These are phyloP conservation scores for Agaricus subrufescens DNA, from an alignment of 768 basidiomycete genomes.

Conservation along the genomic window DNA sequence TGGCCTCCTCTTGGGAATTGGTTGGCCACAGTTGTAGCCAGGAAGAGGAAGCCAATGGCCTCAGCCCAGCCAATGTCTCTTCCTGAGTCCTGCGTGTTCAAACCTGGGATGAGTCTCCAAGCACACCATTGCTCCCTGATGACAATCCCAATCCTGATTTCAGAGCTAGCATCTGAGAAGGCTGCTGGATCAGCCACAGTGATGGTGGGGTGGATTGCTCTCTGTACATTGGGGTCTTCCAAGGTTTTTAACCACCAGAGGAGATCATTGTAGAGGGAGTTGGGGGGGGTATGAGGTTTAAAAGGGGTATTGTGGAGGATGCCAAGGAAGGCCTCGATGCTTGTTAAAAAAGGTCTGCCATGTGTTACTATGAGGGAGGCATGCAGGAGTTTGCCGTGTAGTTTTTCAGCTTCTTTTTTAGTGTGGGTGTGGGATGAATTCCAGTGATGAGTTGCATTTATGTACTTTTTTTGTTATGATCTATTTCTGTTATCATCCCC, in stretches of 20 bases:
- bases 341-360: not conserved
- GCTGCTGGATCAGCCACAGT: too few relatives aligned
- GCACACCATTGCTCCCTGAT: conserved; percentile 3
- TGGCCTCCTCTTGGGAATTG: not conserved
- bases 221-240: conserved; percentile 13
- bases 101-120: conserved; percentile 20
- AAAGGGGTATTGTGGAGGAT: conserved; percentile 23
- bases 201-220: not conserved
- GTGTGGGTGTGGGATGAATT: conserved; percentile 1
- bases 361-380: not conserved
- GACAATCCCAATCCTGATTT: too few relatives aligned
- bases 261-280: conserved; percentile 14
- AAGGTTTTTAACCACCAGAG: conserved; percentile 24
- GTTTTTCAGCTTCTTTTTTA: conserved; percentile 17
- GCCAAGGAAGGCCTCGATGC: conserved; percentile 17
- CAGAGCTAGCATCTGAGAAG: too few relatives aligned
- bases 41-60: conserved; percentile 34
- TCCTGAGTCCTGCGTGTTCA: conserved; percentile 14
- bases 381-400: not conserved
- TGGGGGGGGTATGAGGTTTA: conserved; percentile 16
- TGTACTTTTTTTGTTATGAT: too few relatives aligned
- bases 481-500: too few relatives aligned
- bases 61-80: conserved; percentile 42
- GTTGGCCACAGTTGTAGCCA: conserved; percentile 15
- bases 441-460: conserved; percentile 20